Evolutionary conservation across 106 monocot species (phyloP).

Genomic region (Apostasia ramifera): DNA sequence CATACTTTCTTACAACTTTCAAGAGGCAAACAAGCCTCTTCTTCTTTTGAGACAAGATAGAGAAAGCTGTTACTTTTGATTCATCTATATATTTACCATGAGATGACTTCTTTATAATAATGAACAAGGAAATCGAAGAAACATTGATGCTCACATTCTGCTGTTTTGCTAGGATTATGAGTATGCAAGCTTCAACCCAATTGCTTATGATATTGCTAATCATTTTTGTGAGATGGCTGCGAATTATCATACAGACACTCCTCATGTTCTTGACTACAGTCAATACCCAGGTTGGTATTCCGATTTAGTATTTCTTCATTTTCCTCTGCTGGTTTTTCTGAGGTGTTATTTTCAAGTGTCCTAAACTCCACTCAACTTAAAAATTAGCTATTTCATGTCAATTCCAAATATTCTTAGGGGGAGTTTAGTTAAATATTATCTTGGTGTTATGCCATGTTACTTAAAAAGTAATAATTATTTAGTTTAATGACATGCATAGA

Average conservation of each 20-base stretch:
- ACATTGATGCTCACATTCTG: background rate
- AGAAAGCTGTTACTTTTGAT: no score
- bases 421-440: no score
- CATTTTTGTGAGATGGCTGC: constrained; percentile 97
- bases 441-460: no score
- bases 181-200: constrained; percentile 77
- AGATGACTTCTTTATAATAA: no score
- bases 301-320: background rate
- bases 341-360: background rate
- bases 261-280: constrained; percentile 59
- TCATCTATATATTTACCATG: no score
- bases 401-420: background rate
- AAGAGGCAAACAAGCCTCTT: no score
- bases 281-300: constrained; percentile 64
- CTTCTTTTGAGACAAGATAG: no score
- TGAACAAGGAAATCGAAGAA: no score
- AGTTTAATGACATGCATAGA: no score
- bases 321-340: background rate
- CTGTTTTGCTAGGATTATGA: constrained; percentile 59
- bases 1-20: no score
- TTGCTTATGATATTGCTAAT: constrained; percentile 81
- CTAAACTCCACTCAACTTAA: background rate
- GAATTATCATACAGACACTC: constrained; percentile 81
- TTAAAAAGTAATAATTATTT: no score
- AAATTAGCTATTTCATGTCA: no score